Conservation (phyloP, 192 early-diverging fungal species). For the Rhizophagus prolifer region DNA sequence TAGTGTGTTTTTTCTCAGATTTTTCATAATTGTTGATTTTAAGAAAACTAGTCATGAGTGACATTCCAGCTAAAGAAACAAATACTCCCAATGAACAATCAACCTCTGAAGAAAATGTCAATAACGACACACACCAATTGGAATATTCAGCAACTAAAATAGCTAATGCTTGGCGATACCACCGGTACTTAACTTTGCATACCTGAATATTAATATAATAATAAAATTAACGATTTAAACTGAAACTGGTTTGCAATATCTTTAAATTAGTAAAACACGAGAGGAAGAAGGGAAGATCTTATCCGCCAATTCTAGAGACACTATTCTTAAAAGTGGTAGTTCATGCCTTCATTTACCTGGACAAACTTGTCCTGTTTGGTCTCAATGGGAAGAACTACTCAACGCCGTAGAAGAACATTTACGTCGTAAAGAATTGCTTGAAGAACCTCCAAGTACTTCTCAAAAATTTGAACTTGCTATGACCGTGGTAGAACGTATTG, state of each 20-base stretch:
- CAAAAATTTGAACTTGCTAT: not conserved
- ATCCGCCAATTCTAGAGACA: not conserved
- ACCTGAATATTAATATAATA: not conserved
- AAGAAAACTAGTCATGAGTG: too few relatives aligned
- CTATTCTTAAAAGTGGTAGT: not conserved
- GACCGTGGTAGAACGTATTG: conserved; percentile 1
- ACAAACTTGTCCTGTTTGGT: not conserved
- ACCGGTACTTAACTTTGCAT: not conserved
- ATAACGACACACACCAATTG: too few relatives aligned
- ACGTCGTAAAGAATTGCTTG: not conserved
- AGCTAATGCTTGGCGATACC: conserved; percentile 1
- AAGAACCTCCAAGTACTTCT: not conserved
- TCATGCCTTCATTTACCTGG: not conserved
- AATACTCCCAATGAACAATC: too few relatives aligned
- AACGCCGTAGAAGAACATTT: not conserved
- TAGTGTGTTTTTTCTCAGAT: too few relatives aligned
- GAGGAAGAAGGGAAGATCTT: not conserved
- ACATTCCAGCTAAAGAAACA: too few relatives aligned
- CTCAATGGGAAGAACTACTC: not conserved
- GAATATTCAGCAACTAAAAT: not conserved
- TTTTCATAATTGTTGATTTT: too few relatives aligned
- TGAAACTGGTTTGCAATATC: not conserved
- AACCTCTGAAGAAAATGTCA: too few relatives aligned
- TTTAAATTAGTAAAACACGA: not conserved
- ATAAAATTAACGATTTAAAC: not conserved